Percentiles rank a stretch among this genome's conserved stretches.
These are phyloP conservation scores for Syncephalastrum racemosum DNA, from an alignment of 371 early-diverging fungal genomes.

Conservation along the genomic window DNA sequence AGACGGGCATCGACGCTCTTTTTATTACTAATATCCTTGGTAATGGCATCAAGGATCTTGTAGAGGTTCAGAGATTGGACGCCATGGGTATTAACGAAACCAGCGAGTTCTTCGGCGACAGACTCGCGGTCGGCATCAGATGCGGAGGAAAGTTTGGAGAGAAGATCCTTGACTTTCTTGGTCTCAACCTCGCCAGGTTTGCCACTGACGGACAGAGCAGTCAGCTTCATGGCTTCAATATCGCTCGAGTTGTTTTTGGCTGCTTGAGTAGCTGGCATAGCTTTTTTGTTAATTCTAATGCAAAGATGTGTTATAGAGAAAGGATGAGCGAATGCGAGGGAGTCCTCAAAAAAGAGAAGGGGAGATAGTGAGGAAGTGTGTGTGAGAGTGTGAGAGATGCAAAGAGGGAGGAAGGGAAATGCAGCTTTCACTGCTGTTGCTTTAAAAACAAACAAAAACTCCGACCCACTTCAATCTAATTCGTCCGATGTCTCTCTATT, in stretches of 20 bases:
- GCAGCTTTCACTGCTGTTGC: no score
- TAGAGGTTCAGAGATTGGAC: slow-evolving; percentile 56
- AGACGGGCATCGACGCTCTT: slow-evolving; percentile 66
- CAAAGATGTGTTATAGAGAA: slow-evolving; percentile 6
- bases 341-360: no score
- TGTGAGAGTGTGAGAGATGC: no score
- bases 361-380: no score
- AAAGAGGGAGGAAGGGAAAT: no score
- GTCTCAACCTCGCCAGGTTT: slow-evolving; percentile 32
- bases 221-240: slow-evolving; percentile 40
- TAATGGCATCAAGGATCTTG: slow-evolving; percentile 55
- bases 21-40: slow-evolving; percentile 59
- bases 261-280: slow-evolving; percentile 23
- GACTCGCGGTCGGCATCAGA: slow-evolving; percentile 57
- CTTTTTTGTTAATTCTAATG: not conserved
- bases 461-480: no score
- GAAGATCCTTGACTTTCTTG: slow-evolving; percentile 41
- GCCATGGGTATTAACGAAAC: slow-evolving; percentile 49
- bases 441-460: no score
- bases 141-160: slow-evolving; percentile 51
- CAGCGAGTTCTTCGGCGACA: slow-evolving; percentile 55
- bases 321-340: slow-evolving; percentile 11
- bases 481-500: no score
- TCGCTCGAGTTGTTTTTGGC: slow-evolving; percentile 34
- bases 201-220: slow-evolving; percentile 24